phyloP scores from a whole-genome alignment of 768 basidiomycete genomes.

The Zangia roseola region DNA sequence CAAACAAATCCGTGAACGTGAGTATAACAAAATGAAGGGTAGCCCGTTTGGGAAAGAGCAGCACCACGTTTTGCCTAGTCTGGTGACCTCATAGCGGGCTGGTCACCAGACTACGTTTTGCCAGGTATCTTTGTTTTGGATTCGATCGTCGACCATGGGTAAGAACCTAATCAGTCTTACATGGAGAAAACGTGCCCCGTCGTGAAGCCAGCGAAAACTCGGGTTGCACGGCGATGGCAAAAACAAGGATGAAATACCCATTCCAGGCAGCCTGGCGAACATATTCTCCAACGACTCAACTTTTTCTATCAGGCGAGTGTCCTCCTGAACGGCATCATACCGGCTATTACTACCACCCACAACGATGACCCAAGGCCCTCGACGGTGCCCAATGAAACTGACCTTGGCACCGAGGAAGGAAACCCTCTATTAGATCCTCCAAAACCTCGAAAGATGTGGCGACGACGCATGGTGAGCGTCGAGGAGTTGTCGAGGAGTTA shows the following conservation, averaged over 20 bases:
- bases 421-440: not conserved
- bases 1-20: no score
- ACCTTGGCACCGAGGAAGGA: not conserved
- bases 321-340: slow-evolving; percentile 47
- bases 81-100: no score
- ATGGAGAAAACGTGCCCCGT: no score
- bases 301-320: slow-evolving; percentile 82
- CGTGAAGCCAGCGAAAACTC: no score
- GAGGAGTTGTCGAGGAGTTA: slow-evolving; percentile 65
- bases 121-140: no score
- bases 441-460: slow-evolving; percentile 11
- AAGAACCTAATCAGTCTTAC: no score
- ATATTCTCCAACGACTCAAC: slow-evolving; percentile 80
- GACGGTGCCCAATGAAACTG: not conserved
- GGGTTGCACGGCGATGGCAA: no score
- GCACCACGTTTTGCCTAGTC: no score
- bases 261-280: slow-evolving; percentile 57
- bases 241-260: slow-evolving; percentile 55
- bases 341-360: not conserved
- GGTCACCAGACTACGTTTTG: no score
- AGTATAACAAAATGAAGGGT: no score
- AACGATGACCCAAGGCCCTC: not conserved
- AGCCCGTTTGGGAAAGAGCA: no score
- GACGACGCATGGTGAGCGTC: slow-evolving; percentile 31
- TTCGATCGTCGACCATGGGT: slow-evolving; percentile 50